Evolutionary conservation across 164 flowering plant species (phyloP), one percentile per base, ranked within the genome.

Genomic region (Akebia trifoliata): DNA sequence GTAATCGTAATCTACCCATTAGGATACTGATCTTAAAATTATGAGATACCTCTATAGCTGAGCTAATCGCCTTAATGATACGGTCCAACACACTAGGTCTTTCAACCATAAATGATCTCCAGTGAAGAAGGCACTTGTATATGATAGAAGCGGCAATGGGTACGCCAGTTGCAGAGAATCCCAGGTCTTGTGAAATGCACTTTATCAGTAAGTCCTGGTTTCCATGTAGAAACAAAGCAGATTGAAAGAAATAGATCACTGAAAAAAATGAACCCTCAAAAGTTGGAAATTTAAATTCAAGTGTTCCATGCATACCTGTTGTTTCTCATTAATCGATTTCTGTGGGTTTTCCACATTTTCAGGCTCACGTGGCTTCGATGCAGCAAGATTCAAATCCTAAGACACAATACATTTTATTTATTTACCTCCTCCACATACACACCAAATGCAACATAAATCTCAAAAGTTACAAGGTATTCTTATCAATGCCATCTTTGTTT

Each of bases 81-180:
- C 93, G 91, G 56, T 94, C 97, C 74, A 94, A 94, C 12, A 94
- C 84, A 65, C 72, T 78, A 18, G 99, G 88, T 58, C 96, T 82
- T 78, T 94, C 99, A 65, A 90, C 99, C 71, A 88, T 97, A 74
- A 90, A 94, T 56, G 97, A 94, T 60, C 96, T 84, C 99, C 99
- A 94, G 62, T 94, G 99, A 56, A 94, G 93, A 56, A 94, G 95
- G 71, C 93, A 79, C 63, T 90, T 94, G 77, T 90, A 94, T 56
- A 94, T 86, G 49, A 94, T 66, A 72, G 91, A 83, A 49, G 97
- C 95, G 59, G 99, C 91, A 69, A 90, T 63, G 25, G 99, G 97
- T 63, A 72, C 88, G 54, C 95, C 85, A n/a, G n/a, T n/a, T 31
- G 82, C 80, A 61, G 93, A 79, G 66, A 83, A 90, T 62, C 97